A percentile compares a stretch with the other conserved stretches of the same genome.
phyloP scores from a whole-genome alignment of 2,329 filamentous ascomycete species.

The Xylariaceae sp. region DNA sequence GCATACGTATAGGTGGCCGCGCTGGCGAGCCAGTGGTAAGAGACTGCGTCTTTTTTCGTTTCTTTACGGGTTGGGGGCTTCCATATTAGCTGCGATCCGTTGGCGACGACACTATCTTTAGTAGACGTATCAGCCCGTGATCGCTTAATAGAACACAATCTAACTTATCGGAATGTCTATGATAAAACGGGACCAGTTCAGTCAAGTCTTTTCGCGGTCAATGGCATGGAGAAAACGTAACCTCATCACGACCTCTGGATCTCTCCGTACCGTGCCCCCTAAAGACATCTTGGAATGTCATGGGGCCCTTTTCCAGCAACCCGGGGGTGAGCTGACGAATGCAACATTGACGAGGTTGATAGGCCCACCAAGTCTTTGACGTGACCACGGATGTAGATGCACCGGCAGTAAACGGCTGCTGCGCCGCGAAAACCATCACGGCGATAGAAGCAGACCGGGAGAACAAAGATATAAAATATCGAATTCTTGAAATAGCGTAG shows the following conservation, averaged over 20 bases:
- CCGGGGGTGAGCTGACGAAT: slow-evolving; percentile 9
- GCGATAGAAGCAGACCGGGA: not conserved
- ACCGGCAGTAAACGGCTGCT: slow-evolving; percentile 7
- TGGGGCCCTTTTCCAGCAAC: slow-evolving; percentile 1
- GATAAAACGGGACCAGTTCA: not conserved
- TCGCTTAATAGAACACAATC: too few relatives aligned
- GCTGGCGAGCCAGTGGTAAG: too few relatives aligned
- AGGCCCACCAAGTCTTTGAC: not conserved
- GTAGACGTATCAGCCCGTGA: too few relatives aligned
- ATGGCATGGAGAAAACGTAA: slow-evolving; percentile 2
- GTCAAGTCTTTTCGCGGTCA: not conserved
- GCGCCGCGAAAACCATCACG: slow-evolving; percentile 5
- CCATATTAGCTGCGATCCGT: too few relatives aligned
- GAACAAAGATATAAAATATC: not conserved
- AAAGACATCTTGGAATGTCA: slow-evolving; percentile 2
- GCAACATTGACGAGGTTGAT: not conserved
- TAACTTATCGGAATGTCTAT: too few relatives aligned
- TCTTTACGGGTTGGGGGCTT: too few relatives aligned
- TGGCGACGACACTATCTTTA: too few relatives aligned
- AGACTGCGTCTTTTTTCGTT: too few relatives aligned
- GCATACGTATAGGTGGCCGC: too few relatives aligned
- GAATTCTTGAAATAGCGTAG: slow-evolving; percentile 1
- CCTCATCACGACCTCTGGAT: slow-evolving; percentile 5
- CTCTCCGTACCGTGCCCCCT: slow-evolving; percentile 10
- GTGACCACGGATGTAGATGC: slow-evolving; percentile 1